Evolutionary conservation across 306 rosid genomes (phyloP).

Genomic region (Lablab purpureus): DNA sequence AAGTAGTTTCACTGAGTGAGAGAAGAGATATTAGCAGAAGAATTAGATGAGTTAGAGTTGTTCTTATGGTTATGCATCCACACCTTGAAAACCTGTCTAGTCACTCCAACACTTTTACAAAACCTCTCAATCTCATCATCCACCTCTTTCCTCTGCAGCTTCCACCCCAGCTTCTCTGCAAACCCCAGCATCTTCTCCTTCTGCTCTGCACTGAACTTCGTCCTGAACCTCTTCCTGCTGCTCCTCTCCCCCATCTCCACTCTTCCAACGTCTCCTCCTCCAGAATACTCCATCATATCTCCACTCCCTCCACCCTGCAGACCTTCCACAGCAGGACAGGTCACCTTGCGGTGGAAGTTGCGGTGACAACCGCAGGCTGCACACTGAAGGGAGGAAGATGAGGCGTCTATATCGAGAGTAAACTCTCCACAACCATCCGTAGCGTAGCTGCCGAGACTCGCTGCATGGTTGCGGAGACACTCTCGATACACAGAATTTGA

Average conservation of each 20-base stretch:
- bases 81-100: slow-evolving; percentile 81
- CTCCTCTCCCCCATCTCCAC: slow-evolving; percentile 40
- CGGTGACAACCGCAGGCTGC: slow-evolving; percentile 92
- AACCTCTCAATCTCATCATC: slow-evolving; percentile 84
- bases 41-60: slow-evolving; percentile 54
- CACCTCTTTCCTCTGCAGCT: slow-evolving; percentile 72
- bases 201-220: slow-evolving; percentile 81
- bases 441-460: slow-evolving; percentile 91
- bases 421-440: slow-evolving; percentile 95
- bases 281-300: slow-evolving; percentile 55
- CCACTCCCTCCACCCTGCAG: not conserved
- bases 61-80: slow-evolving; percentile 96
- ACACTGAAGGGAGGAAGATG: slow-evolving; percentile 53
- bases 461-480: slow-evolving; percentile 92
- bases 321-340: slow-evolving; percentile 19
- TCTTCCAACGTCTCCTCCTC: slow-evolving; percentile 30
- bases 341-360: slow-evolving; percentile 82
- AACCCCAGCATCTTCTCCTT: slow-evolving; percentile 87
- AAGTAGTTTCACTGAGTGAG: slow-evolving; percentile 56
- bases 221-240: slow-evolving; percentile 73
- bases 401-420: slow-evolving; percentile 55
- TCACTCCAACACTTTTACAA: slow-evolving; percentile 71
- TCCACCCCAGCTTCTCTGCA: slow-evolving; percentile 90
- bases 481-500: slow-evolving; percentile 64
- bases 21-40: slow-evolving; percentile 69